Evolutionary conservation across 2,329 filamentous ascomycete genomes (phyloP).

Genomic region (Ceratocystis huliohia): DNA sequence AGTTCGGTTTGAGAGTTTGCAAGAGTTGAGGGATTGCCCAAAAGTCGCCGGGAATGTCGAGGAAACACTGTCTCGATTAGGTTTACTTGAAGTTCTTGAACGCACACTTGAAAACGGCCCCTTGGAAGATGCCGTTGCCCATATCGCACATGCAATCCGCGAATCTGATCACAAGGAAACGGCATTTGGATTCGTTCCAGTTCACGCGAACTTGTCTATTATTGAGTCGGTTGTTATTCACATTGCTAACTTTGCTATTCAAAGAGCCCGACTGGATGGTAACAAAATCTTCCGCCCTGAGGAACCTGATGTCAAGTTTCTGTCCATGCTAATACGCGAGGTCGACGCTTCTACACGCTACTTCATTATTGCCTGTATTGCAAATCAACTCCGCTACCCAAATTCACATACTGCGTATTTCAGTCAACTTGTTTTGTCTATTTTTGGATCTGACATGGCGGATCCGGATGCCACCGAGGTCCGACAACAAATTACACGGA

Average conservation of each 20-base stretch:
- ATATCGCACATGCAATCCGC: conserved; percentile 60
- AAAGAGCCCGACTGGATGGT: conserved; percentile 44
- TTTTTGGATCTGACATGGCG: conserved; percentile 65
- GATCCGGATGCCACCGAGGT: conserved; percentile 69
- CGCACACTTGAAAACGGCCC: conserved; percentile 48
- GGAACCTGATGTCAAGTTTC: conserved; percentile 48
- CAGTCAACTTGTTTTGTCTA: conserved; percentile 67
- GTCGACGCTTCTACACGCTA: conserved; percentile 69
- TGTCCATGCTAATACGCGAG: conserved; percentile 66
- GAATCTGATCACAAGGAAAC: conserved; percentile 42
- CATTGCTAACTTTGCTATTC: conserved; percentile 60
- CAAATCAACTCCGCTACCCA: conserved; percentile 84
- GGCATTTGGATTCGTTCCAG: conserved; percentile 51
- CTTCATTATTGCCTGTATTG: conserved; percentile 69
- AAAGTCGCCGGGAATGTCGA: conserved; percentile 51
- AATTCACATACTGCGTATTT: conserved; percentile 90
- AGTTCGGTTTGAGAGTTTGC: conserved; percentile 62
- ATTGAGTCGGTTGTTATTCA: conserved; percentile 77
- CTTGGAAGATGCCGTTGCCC: conserved; percentile 60
- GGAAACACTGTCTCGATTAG: conserved; percentile 40
- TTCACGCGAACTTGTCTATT: conserved; percentile 56
- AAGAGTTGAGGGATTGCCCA: conserved; percentile 59
- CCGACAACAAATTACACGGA: conserved; percentile 78
- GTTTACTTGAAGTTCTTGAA: conserved; percentile 48
- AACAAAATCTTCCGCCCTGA: conserved; percentile 39